phyloP scores from a whole-genome alignment of 192 early-diverging fungal species.

The Phycomyces blakesleeanus region DNA sequence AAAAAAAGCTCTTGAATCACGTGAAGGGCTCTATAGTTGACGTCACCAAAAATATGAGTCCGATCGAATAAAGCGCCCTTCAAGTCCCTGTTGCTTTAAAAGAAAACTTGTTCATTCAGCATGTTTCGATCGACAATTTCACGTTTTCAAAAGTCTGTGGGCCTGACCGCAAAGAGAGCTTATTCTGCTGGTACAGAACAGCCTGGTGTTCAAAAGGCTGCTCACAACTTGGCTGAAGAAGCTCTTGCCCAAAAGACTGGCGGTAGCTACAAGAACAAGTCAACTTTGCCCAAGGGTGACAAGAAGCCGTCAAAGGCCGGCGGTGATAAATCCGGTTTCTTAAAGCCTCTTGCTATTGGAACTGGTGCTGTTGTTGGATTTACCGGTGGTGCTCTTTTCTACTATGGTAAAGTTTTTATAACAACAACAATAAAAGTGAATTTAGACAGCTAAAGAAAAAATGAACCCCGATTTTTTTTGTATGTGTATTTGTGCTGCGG shows the following conservation, averaged over 20 bases:
- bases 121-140: constrained; percentile 9
- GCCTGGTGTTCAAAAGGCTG: constrained; percentile 10
- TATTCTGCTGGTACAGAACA: constrained; percentile 8
- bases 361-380: constrained; percentile 31
- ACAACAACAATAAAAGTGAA: too few relatives aligned
- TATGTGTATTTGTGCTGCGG: neutral
- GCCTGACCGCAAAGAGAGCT: constrained; percentile 2
- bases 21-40: too few relatives aligned
- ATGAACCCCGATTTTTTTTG: too few relatives aligned
- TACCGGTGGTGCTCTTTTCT: constrained; percentile 36
- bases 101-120: neutral
- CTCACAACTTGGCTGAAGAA: constrained; percentile 41
- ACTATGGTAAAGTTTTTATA: constrained; percentile 48
- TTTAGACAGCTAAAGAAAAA: too few relatives aligned
- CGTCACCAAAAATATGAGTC: too few relatives aligned
- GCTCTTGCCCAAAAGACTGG: constrained; percentile 42
- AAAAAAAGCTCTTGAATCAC: too few relatives aligned
- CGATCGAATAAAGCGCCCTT: too few relatives aligned
- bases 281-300: constrained; percentile 47
- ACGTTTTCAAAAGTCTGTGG: neutral
- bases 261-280: constrained; percentile 27
- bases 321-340: constrained; percentile 35
- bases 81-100: neutral
- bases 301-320: constrained; percentile 48
- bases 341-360: constrained; percentile 36